Conservation (phyloP, 1,139 yeast genomes). For the Hyphopichia fennica region DNA sequence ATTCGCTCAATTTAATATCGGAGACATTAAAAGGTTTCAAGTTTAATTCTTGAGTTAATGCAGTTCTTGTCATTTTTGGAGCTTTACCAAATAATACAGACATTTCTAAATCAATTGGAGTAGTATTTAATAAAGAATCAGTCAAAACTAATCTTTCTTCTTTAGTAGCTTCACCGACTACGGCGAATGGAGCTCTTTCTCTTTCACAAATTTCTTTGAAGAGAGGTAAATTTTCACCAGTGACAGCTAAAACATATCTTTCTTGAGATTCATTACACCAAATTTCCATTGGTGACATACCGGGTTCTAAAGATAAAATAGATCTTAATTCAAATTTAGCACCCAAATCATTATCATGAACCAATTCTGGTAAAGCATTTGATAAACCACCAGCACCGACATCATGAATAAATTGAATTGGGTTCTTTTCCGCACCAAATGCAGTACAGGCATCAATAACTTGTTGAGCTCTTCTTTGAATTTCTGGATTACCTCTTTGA, state of each 20-base stretch:
- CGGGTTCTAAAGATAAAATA: conserved; percentile 88
- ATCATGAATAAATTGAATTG: conserved; percentile 95
- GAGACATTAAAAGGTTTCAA: conserved; percentile 47
- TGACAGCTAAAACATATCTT: conserved; percentile 91
- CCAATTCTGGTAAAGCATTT: conserved; percentile 95
- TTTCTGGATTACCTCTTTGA: conserved; percentile 99
- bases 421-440: conserved; percentile 68
- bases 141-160: conserved; percentile 82
- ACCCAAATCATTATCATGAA: conserved; percentile 94
- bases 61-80: conserved; percentile 88
- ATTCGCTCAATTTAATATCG: conserved; percentile 50
- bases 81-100: conserved; percentile 95
- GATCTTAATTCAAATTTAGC: conserved; percentile 91
- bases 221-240: conserved; percentile 69
- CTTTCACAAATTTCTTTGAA: conserved; percentile 85
- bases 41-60: conserved; percentile 60
- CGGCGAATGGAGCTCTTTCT: conserved; percentile 95
- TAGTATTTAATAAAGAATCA: conserved; percentile 70
- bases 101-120: conserved; percentile 97
- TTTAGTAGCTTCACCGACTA: conserved; percentile 90
- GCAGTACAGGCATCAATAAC: conserved; percentile 94
- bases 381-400: conserved; percentile 99
- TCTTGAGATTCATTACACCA: conserved; percentile 99
- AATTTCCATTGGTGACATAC: conserved; percentile 99
- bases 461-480: conserved; percentile 98